phyloP scores from a whole-genome alignment of 371 early-diverging fungal genomes.

The Apophysomyces sp. region DNA sequence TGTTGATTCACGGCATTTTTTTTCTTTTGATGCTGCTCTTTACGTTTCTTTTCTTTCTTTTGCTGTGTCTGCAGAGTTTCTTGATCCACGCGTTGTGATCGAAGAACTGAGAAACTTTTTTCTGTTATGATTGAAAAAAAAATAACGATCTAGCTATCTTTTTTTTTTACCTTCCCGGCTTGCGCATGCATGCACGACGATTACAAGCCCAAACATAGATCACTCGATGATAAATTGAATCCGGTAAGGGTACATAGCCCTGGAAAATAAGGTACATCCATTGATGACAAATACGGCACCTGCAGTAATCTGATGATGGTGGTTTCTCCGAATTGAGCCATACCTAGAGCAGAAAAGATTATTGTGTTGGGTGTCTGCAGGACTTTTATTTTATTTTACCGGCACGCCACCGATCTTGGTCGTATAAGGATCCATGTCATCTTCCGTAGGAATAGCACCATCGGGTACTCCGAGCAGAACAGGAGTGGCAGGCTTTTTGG shows the following conservation, averaged over 20 bases:
- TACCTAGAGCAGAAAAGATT: slow-evolving; percentile 22
- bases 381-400: slow-evolving; percentile 26
- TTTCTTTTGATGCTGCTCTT: slow-evolving; percentile 37
- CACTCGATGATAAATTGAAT: slow-evolving; percentile 73
- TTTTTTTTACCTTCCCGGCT: slow-evolving; percentile 57
- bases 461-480: slow-evolving; percentile 69
- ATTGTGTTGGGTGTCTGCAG: background rate
- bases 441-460: slow-evolving; percentile 45
- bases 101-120: slow-evolving; percentile 58
- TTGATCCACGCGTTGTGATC: slow-evolving; percentile 66
- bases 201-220: slow-evolving; percentile 83
- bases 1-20: slow-evolving; percentile 24
- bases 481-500: slow-evolving; percentile 14
- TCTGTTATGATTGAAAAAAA: background rate
- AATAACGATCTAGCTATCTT: slow-evolving; percentile 3
- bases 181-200: slow-evolving; percentile 66
- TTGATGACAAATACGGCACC: slow-evolving; percentile 44
- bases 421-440: slow-evolving; percentile 60
- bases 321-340: slow-evolving; percentile 34
- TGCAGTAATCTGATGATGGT: slow-evolving; percentile 20
- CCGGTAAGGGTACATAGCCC: slow-evolving; percentile 71
- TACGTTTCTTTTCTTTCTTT: slow-evolving; percentile 40
- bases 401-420: slow-evolving; percentile 76
- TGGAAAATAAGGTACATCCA: slow-evolving; percentile 70
- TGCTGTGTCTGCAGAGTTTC: slow-evolving; percentile 61